Evolutionary conservation across 1,284 basidiomycete genomes (phyloP).

Genomic region (Rhizoctonia solani): DNA sequence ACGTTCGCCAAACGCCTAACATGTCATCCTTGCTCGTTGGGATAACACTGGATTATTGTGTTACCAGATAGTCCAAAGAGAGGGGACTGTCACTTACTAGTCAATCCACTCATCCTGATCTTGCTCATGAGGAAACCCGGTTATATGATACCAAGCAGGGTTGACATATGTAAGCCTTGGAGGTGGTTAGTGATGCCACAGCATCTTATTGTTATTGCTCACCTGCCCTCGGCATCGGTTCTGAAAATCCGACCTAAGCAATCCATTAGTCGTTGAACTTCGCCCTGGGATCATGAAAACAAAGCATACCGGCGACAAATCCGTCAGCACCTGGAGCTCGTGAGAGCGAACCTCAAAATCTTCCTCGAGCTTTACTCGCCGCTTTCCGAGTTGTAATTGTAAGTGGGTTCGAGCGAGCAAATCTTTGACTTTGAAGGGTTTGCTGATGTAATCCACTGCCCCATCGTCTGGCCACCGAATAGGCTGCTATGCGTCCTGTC

Average conservation of each 20-base stretch:
- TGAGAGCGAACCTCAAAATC: slow-evolving; percentile 40
- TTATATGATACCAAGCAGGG: slow-evolving; percentile 1
- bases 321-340: not conserved
- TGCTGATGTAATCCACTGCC: slow-evolving; percentile 47
- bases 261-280: not conserved
- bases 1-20: slow-evolving; percentile 35
- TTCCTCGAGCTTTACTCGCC: slow-evolving; percentile 43
- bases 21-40: not conserved
- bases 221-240: not conserved
- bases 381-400: slow-evolving; percentile 43
- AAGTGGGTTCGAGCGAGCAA: slow-evolving; percentile 48
- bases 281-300: not conserved
- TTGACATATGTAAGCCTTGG: not conserved
- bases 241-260: not conserved
- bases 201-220: too few relatives aligned
- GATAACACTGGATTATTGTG: not conserved
- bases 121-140: not conserved
- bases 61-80: not conserved
- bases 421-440: slow-evolving; percentile 46
- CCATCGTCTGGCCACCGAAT: slow-evolving; percentile 37
- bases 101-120: not conserved
- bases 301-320: not conserved
- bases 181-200: too few relatives aligned
- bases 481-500: not conserved
- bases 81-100: not conserved